A percentile compares a stretch with the other conserved stretches of the same genome.
These are phyloP conservation scores for Komagataella populi DNA, from an alignment of 805 yeast species.

Conservation along the genomic window DNA sequence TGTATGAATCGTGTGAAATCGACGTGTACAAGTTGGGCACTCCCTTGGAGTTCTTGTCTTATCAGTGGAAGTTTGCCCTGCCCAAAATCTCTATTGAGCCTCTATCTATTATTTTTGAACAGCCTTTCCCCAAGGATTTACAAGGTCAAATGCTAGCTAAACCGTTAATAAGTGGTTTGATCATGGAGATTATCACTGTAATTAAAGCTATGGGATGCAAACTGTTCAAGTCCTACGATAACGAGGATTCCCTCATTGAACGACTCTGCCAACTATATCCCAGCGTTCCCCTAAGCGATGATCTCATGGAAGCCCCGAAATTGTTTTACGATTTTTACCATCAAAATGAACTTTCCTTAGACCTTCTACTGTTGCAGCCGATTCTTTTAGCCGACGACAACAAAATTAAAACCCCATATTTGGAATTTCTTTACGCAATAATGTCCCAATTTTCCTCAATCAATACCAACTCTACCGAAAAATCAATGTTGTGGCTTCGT, in stretches of 20 bases:
- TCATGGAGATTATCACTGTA: conserved; percentile 60
- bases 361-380: conserved; percentile 71
- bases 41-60: conserved; percentile 46
- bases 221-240: conserved; percentile 56
- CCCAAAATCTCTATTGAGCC: conserved; percentile 73
- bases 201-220: conserved; percentile 69
- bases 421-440: conserved; percentile 75
- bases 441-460: conserved; percentile 48
- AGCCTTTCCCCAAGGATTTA: conserved; percentile 45
- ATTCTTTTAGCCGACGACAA: conserved; percentile 83
- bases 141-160: conserved; percentile 64
- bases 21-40: conserved; percentile 35
- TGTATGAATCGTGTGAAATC: conserved; percentile 24
- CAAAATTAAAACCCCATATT: conserved; percentile 76
- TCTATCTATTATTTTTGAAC: conserved; percentile 59
- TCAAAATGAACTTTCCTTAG: conserved; percentile 49
- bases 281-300: conserved; percentile 9
- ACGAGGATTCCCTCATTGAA: conserved; percentile 42
- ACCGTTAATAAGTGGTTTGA: conserved; percentile 72
- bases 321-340: conserved; percentile 55
- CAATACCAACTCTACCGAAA: conserved; percentile 24
- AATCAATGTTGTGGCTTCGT: conserved; percentile 19
- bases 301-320: conserved; percentile 35
- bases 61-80: conserved; percentile 79
- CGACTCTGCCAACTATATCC: conserved; percentile 38